phyloP scores from a whole-genome alignment of 805 yeast genomes.

The Yarrowia yakushimensis region DNA sequence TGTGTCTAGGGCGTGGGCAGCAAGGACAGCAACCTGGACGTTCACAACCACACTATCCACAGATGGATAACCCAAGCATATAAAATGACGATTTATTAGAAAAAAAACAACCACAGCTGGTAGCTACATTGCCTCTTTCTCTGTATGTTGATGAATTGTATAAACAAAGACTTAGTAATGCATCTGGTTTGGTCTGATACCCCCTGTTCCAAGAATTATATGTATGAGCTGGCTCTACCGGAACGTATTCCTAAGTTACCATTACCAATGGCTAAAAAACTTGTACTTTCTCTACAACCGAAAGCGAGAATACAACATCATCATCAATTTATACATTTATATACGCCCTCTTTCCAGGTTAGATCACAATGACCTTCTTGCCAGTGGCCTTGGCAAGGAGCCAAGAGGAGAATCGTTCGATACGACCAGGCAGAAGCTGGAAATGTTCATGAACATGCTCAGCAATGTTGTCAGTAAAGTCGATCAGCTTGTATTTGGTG shows the following conservation, averaged over 20 bases:
- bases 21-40: too few relatives aligned
- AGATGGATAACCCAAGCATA: not conserved
- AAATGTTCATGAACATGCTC: constrained; percentile 22
- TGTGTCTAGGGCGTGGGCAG: not conserved
- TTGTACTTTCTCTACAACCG: too few relatives aligned
- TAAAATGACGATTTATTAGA: not conserved
- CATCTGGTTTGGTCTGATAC: too few relatives aligned
- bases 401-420: constrained; percentile 22
- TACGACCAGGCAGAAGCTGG: constrained; percentile 16
- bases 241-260: too few relatives aligned
- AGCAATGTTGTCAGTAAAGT: not conserved
- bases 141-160: too few relatives aligned
- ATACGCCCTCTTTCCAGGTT: not conserved
- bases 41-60: not conserved
- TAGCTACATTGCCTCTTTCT: too few relatives aligned
- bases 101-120: too few relatives aligned
- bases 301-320: not conserved
- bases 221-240: too few relatives aligned
- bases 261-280: too few relatives aligned
- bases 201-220: too few relatives aligned
- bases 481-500: constrained; percentile 5
- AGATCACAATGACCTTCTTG: constrained; percentile 24
- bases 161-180: too few relatives aligned
- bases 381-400: constrained; percentile 21
- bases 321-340: constrained; percentile 7